Evolutionary conservation across 139 green algal genomes (phyloP), one percentile per base, ranked within the genome.

Genomic region (Pseudopediastrum boryanum): DNA sequence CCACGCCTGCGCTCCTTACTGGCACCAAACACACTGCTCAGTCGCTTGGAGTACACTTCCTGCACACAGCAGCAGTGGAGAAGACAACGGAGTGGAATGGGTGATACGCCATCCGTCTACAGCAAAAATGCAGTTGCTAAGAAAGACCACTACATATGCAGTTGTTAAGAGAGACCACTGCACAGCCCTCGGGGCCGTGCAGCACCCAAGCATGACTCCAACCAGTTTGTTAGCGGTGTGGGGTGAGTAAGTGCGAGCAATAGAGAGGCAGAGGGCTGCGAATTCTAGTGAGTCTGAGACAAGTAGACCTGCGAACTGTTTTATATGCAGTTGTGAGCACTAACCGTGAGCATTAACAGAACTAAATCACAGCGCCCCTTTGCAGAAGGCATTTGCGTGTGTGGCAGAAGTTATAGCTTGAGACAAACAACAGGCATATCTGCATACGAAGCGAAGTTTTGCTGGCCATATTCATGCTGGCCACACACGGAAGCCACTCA

Each of bases 11-110:
- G 75, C 44, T 87, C 82, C 36, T 81, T 85, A 35, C 66, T 79
- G 58, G 82, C 63, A 29, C 85, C 85, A 78, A 86, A 86, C 44
- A 84, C 61, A 27, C 78, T 25, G 5, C 61, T 67, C 2, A 89
- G 2, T 0, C 85, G 68, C 67, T 78, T 59, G 21, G 23, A 58
- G 33, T 80, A 77, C 42, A 82, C 58, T 25, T 89, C 85, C 75
- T 87, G 83, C 27, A 25, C 7, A 54, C 16, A 25, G 16, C 16
- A 19, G 48, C 48, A 19, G 16, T 19, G 48, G 16, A 58, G 48
- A 58, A 58, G 19, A 19, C 16, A 19, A 19, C 48, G 48, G 48
- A 19, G 48, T 19, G 48, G 61, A 21, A 12, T 38, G 58, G 9
- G 21, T 19, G 58, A n/a, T 27, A 31, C 25, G 13, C 25, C 58